A percentile compares a stretch with the other conserved stretches of the same genome.
phyloP scores from a whole-genome alignment of 2,329 filamentous ascomycete species.

The Ophiocordyceps robertsii region DNA sequence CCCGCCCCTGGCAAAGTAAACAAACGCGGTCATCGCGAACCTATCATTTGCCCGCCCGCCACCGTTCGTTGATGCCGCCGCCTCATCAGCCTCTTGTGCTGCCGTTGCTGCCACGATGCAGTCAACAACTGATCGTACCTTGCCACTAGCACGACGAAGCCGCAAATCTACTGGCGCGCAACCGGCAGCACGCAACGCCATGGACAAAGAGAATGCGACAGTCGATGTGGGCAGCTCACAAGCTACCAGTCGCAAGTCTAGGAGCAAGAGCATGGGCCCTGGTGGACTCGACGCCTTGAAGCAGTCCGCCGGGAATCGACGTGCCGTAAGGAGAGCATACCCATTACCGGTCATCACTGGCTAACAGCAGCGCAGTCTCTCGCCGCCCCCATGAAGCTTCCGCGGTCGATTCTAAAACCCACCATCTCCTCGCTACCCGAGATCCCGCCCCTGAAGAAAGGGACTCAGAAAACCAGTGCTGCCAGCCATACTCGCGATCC shows the following conservation, averaged over 20 bases:
- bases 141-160: conserved; percentile 41
- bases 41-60: background rate
- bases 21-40: conserved; percentile 21
- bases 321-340: conserved; percentile 46
- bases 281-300: conserved; percentile 77
- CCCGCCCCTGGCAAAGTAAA: conserved; percentile 18
- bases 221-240: conserved; percentile 45
- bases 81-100: conserved; percentile 8
- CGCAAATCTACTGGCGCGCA: conserved; percentile 60
- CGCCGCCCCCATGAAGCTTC: conserved; percentile 35
- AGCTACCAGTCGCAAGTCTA: conserved; percentile 45
- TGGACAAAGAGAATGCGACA: conserved; percentile 70
- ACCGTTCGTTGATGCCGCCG: background rate
- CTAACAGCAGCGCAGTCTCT: conserved; percentile 32
- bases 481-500: conserved; percentile 2
- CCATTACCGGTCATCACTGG: background rate
- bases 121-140: conserved; percentile 26
- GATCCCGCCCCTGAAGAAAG: conserved; percentile 49
- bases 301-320: conserved; percentile 60
- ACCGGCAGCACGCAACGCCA: conserved; percentile 34
- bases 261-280: conserved; percentile 93
- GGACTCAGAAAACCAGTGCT: background rate
- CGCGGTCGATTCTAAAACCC: conserved; percentile 69
- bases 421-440: conserved; percentile 54
- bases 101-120: conserved; percentile 18